A percentile compares a stretch with the other conserved stretches of the same genome.
phyloP scores from a whole-genome alignment of 2,329 filamentous ascomycete genomes.

The Bipolaris victoriae region DNA sequence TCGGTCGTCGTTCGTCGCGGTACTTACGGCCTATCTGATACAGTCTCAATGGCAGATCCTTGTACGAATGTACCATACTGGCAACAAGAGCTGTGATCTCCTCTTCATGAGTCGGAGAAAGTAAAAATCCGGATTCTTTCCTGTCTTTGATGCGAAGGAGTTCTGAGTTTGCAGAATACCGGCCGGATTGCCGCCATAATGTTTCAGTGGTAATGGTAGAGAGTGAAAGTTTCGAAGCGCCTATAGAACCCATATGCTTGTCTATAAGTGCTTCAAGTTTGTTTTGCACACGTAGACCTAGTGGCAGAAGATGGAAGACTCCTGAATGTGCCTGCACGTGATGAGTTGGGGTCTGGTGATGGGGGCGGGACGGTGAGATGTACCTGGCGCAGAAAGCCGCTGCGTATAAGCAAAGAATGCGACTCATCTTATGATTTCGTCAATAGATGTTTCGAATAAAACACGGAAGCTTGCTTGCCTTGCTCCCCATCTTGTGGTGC shows the following conservation, averaged over 20 bases:
- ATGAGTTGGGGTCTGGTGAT: constrained; percentile 21
- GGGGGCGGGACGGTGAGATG: not conserved
- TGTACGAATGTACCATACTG: constrained; percentile 77
- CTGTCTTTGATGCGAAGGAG: constrained; percentile 82
- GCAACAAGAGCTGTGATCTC: constrained; percentile 87
- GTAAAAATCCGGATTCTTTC: constrained; percentile 73
- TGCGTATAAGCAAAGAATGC: constrained; percentile 53
- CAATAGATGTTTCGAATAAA: not conserved
- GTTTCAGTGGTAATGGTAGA: constrained; percentile 86
- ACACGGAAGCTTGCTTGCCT: constrained; percentile 17
- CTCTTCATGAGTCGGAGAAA: constrained; percentile 95
- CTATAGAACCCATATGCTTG: constrained; percentile 82
- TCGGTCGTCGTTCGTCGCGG: constrained; percentile 85
- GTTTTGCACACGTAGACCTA: constrained; percentile 84
- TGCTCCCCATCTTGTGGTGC: constrained; percentile 60
- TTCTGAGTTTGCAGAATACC: constrained; percentile 79
- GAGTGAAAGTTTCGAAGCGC: constrained; percentile 79
- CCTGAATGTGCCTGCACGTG: constrained; percentile 75
- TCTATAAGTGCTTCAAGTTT: constrained; percentile 88
- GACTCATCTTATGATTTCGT: constrained; percentile 42
- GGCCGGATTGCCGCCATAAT: constrained; percentile 83
- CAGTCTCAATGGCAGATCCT: constrained; percentile 80
- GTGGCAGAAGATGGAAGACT: constrained; percentile 87
- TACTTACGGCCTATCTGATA: constrained; percentile 97
- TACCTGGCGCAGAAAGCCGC: constrained; percentile 55